phyloP scores from a whole-genome alignment of 2,329 filamentous ascomycete species.

The Mycosphaerella arachidis region DNA sequence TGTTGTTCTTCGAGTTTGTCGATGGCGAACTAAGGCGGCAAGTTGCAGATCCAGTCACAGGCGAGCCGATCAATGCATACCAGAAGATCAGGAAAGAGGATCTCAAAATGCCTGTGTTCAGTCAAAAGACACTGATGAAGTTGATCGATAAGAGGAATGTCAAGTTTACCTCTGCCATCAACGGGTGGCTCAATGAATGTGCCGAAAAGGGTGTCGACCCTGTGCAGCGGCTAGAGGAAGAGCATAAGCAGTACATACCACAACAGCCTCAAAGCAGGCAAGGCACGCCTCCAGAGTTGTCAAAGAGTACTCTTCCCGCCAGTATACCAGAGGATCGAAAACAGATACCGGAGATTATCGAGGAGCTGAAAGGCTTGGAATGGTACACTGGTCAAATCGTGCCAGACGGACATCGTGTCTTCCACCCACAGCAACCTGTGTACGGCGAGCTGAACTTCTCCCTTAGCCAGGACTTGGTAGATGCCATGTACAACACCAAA shows the following conservation, averaged over 20 bases:
- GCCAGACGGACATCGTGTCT: slow-evolving; percentile 84
- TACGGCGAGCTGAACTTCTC: slow-evolving; percentile 81
- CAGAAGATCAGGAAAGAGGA: slow-evolving; percentile 70
- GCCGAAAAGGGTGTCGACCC: slow-evolving; percentile 62
- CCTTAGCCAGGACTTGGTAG: slow-evolving; percentile 87
- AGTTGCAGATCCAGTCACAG: slow-evolving; percentile 66
- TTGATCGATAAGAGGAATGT: slow-evolving; percentile 85
- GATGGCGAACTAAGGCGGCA: slow-evolving; percentile 87
- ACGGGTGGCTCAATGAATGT: slow-evolving; percentile 72
- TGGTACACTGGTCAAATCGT: slow-evolving; percentile 95
- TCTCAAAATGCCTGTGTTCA: slow-evolving; percentile 86
- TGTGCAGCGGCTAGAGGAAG: slow-evolving; percentile 57
- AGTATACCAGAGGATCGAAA: slow-evolving; percentile 77
- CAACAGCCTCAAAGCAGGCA: slow-evolving; percentile 46
- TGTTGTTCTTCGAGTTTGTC: slow-evolving; percentile 86
- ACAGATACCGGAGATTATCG: slow-evolving; percentile 75
- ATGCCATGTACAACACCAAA: slow-evolving; percentile 88
- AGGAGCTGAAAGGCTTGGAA: slow-evolving; percentile 72
- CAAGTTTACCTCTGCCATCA: slow-evolving; percentile 75
- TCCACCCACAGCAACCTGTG: slow-evolving; percentile 76
- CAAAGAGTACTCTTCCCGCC: slow-evolving; percentile 52
- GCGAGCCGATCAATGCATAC: slow-evolving; percentile 63
- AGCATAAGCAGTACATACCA: slow-evolving; percentile 61
- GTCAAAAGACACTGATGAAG: slow-evolving; percentile 84
- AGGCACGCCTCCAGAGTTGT: slow-evolving; percentile 38